A percentile compares a stretch with the other conserved stretches of the same genome.
Evolutionary conservation across 2,329 filamentous ascomycete genomes (phyloP).

Genomic region (Penicillium sclerotiorum): DNA sequence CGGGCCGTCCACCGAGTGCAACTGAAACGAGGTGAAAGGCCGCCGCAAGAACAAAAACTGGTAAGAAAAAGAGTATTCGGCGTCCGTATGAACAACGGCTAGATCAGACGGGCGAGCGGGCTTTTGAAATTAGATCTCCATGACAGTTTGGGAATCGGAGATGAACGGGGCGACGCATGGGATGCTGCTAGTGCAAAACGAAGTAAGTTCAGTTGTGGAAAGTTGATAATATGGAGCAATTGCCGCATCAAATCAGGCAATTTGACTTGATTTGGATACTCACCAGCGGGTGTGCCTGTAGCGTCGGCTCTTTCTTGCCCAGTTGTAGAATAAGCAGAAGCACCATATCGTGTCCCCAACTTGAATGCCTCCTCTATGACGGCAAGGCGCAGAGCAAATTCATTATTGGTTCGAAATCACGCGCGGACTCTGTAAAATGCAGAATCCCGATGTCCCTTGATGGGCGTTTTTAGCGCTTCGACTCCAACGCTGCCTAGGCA

Average conservation of each 20-base stretch:
- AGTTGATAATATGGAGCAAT: constrained; percentile 7
- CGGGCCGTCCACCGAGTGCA: too few relatives aligned
- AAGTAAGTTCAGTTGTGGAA: background rate
- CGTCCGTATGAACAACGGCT: background rate
- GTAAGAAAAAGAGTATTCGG: background rate
- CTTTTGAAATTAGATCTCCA: background rate
- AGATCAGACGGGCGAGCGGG: background rate
- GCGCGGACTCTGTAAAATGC: too few relatives aligned
- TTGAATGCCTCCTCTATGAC: too few relatives aligned
- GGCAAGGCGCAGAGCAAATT: too few relatives aligned
- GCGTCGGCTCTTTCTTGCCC: background rate
- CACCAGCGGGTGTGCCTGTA: background rate
- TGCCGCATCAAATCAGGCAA: constrained; percentile 11
- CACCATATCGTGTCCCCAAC: too few relatives aligned
- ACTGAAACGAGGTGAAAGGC: too few relatives aligned
- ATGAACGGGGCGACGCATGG: background rate
- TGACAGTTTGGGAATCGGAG: too few relatives aligned
- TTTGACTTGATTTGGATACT: background rate
- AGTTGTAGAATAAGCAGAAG: background rate
- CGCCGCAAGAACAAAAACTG: background rate
- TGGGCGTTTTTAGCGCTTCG: too few relatives aligned
- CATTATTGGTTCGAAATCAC: too few relatives aligned
- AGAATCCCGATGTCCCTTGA: too few relatives aligned
- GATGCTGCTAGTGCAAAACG: background rate
- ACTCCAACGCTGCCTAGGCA: too few relatives aligned